phyloP scores from a whole-genome alignment of 2,329 filamentous ascomycete species.

The Alternaria sp. region DNA sequence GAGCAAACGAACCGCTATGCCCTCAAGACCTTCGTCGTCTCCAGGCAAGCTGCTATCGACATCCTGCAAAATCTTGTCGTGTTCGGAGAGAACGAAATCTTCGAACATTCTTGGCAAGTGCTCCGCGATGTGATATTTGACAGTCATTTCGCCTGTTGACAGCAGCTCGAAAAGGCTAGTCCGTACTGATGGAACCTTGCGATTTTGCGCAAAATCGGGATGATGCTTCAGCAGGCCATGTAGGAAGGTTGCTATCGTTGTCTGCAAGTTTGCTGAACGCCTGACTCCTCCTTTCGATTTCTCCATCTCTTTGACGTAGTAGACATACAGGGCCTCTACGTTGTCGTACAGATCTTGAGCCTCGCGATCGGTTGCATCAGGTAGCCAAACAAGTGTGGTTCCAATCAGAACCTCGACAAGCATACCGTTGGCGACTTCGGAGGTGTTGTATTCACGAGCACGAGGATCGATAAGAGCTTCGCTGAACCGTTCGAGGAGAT shows the following conservation, averaged over 20 bases:
- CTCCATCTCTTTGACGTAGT: conserved; percentile 73
- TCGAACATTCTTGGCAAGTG: conserved; percentile 77
- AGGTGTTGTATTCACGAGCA: conserved; percentile 47
- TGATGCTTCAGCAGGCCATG: conserved; percentile 71
- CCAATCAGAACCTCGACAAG: conserved; percentile 42
- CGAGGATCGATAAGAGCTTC: conserved; percentile 42
- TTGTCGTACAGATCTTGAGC: conserved; percentile 61
- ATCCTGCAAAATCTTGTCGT: conserved; percentile 85
- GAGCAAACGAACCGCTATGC: conserved; percentile 82
- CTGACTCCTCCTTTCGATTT: conserved; percentile 63
- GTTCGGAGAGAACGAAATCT: conserved; percentile 79
- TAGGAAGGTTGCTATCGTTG: conserved; percentile 71
- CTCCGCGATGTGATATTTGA: conserved; percentile 78
- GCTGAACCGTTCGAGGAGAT: conserved; percentile 38
- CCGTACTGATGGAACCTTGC: conserved; percentile 67
- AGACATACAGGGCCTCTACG: conserved; percentile 78
- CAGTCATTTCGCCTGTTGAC: conserved; percentile 67
- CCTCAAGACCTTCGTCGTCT: conserved; percentile 74
- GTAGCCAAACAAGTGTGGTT: conserved; percentile 35
- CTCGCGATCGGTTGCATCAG: conserved; percentile 31
- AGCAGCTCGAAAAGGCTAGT: conserved; percentile 79
- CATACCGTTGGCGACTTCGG: conserved; percentile 48
- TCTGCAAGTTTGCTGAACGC: conserved; percentile 72
- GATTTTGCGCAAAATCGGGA: conserved; percentile 68
- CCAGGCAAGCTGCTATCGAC: conserved; percentile 79